Evolutionary conservation across 805 yeast species (phyloP).

Genomic region (Candida suzukii): DNA sequence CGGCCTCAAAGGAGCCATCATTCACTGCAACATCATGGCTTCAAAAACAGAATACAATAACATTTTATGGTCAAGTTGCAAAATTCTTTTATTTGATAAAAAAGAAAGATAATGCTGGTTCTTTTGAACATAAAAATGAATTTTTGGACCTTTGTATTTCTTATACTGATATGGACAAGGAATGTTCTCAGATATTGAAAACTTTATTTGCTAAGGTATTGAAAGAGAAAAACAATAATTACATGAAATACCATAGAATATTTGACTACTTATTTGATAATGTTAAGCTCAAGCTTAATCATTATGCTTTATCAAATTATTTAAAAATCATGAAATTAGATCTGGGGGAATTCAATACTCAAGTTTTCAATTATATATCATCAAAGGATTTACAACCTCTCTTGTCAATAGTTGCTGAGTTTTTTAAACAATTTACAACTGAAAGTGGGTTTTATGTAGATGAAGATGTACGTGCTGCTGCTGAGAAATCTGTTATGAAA

Average conservation of each 20-base stretch:
- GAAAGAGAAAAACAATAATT: conserved; percentile 1
- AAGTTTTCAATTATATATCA: conserved; percentile 4
- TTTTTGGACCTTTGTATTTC: conserved; percentile 34
- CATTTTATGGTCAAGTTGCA: conserved; percentile 67
- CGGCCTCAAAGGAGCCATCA: background rate
- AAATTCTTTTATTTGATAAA: conserved; percentile 52
- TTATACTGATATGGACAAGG: conserved; percentile 41
- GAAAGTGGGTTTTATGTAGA: conserved; percentile 1
- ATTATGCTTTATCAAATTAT: conserved; percentile 18
- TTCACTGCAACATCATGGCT: conserved; percentile 21
- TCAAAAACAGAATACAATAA: conserved; percentile 33
- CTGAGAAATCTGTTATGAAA: background rate
- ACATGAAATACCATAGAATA: conserved; percentile 16
- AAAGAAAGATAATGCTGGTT: conserved; percentile 9
- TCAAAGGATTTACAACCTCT: conserved; percentile 9
- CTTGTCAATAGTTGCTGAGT: conserved; percentile 5
- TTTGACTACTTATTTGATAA: conserved; percentile 13
- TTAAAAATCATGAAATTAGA: conserved; percentile 7
- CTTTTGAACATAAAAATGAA: conserved; percentile 15
- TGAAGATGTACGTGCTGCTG: background rate
- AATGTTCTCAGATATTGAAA: conserved; percentile 28
- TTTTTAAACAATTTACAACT: conserved; percentile 5
- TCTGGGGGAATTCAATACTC: background rate
- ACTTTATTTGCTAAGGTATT: conserved; percentile 10
- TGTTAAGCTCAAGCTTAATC: conserved; percentile 18